Evolutionary conservation across 768 basidiomycete species (phyloP).

Genomic region (Russula earlei): DNA sequence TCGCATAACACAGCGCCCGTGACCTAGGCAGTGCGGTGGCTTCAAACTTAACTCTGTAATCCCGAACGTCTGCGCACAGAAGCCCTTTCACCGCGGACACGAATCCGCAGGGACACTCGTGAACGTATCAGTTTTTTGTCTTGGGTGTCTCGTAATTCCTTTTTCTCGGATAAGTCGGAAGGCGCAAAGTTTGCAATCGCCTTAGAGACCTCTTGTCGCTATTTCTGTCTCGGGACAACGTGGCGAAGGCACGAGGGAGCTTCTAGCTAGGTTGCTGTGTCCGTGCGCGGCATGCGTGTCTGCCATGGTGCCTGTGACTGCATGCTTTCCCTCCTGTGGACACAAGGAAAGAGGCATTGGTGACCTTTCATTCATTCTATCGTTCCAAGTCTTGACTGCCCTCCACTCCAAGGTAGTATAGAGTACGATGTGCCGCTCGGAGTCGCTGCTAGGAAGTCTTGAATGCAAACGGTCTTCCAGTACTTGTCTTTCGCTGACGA

Average conservation of each 20-base stretch:
- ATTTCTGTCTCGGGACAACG: not conserved
- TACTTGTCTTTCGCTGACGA: not conserved
- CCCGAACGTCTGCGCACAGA: not conserved
- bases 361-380: not conserved
- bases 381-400: not conserved
- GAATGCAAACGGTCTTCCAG: not conserved
- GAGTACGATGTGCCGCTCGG: too few species aligned
- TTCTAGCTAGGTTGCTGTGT: not conserved
- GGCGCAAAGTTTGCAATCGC: not conserved
- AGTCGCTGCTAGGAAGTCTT: not conserved
- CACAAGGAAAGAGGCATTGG: not conserved
- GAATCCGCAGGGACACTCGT: not conserved
- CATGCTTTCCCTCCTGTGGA: not conserved
- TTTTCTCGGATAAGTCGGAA: not conserved
- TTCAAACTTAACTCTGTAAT: not conserved
- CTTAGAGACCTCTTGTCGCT: not conserved
- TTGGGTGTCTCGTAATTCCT: not conserved
- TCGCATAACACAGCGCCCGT: not conserved
- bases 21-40: not conserved
- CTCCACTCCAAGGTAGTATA: not conserved
- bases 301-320: not conserved
- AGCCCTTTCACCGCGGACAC: conserved; percentile 4
- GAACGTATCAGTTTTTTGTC: not conserved
- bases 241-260: not conserved
- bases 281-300: not conserved